phyloP scores from a whole-genome alignment of 2,329 filamentous ascomycete species.

The Erysiphe pulchra region DNA sequence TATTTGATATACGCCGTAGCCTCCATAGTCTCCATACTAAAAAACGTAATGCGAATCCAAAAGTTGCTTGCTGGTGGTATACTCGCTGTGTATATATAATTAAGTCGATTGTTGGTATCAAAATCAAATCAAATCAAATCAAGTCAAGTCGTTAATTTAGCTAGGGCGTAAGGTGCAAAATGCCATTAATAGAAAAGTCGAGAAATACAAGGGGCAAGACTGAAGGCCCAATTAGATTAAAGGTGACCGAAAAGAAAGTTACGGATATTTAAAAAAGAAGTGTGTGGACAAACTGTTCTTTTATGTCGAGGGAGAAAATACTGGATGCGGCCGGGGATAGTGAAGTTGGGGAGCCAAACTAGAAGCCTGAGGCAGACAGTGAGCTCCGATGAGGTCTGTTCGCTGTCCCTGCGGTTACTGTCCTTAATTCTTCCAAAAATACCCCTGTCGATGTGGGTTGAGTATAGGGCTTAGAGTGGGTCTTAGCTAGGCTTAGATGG shows the following conservation, averaged over 20 bases:
- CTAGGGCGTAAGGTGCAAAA: not conserved
- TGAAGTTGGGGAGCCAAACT: too few relatives aligned
- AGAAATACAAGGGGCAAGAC: not conserved
- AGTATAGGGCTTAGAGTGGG: too few relatives aligned
- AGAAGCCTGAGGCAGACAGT: not conserved
- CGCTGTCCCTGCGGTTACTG: not conserved
- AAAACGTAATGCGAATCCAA: not conserved
- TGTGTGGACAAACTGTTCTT: not conserved
- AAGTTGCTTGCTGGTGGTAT: not conserved
- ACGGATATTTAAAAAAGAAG: too few relatives aligned
- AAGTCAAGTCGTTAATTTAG: not conserved
- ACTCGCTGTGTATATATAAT: too few relatives aligned
- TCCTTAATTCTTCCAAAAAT: too few relatives aligned
- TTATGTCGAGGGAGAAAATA: not conserved
- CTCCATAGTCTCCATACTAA: slow-evolving; percentile 1
- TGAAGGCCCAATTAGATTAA: not conserved
- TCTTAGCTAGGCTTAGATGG: not conserved
- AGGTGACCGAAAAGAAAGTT: not conserved
- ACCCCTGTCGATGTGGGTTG: too few relatives aligned
- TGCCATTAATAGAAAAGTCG: not conserved
- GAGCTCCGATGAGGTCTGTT: not conserved
- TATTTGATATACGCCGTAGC: slow-evolving; percentile 11
- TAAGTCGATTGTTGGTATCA: too few relatives aligned
- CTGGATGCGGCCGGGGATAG: not conserved
- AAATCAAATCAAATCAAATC: too few relatives aligned